phyloP scores from a whole-genome alignment of 306 rosid genomes.

The Sphenostylis stenocarpa region DNA sequence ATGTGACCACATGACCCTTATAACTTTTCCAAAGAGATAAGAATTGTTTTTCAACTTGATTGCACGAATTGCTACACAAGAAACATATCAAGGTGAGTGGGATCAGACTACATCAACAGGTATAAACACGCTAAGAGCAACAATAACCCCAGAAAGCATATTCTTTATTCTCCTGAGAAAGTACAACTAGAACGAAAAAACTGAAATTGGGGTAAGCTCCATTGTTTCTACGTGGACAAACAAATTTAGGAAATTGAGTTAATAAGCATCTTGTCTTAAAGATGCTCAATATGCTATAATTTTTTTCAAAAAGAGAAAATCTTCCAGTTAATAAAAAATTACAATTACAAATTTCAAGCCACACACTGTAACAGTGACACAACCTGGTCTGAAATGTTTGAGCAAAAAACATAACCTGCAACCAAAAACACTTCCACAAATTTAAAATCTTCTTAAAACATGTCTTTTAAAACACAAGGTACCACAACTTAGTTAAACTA shows the following conservation, averaged over 20 bases:
- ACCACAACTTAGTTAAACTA: too few species aligned
- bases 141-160: neutral
- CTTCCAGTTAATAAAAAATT: neutral
- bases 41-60: conserved; percentile 66
- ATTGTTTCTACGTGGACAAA: neutral
- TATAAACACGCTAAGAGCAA: neutral
- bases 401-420: neutral
- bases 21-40: conserved; percentile 59
- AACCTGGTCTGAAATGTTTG: neutral
- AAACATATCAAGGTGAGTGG: neutral
- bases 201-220: neutral
- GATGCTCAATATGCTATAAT: neutral
- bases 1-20: conserved; percentile 84
- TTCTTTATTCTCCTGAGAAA: neutral
- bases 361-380: neutral
- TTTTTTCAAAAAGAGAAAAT: neutral
- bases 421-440: neutral
- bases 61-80: conserved; percentile 57
- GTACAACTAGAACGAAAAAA: neutral
- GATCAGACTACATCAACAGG: neutral
- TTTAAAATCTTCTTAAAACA: neutral
- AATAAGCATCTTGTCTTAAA: neutral
- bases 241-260: neutral
- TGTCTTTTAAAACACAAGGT: too few species aligned
- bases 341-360: neutral